Evolutionary conservation across 257 asterid genomes (phyloP), one percentile per base, ranked within the genome.

Genomic region (Echium plantagineum): DNA sequence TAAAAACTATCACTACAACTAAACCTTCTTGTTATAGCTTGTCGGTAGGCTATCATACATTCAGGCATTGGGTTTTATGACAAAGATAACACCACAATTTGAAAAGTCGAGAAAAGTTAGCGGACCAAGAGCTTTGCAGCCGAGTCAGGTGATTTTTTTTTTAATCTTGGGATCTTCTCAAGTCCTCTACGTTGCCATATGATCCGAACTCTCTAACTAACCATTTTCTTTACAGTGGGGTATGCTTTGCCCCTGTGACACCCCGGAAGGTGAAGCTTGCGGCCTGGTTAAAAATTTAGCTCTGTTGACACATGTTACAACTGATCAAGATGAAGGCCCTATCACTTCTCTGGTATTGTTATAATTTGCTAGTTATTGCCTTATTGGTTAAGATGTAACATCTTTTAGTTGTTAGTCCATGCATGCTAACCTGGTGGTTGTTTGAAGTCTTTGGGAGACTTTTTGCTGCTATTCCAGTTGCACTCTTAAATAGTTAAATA

Each of bases 191-290:
- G 15, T 58, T 51, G 10, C 66, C 19, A 35, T 35, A 9, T 12
- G 49, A 4, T 58, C 46, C 57, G 28, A 30, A 20, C 62, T 60
- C 58, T 59, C 56, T 52, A 52, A 59, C 53, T 64, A 67, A 73
- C 59, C 53, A 19, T 58, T 73, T 72, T 57, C 60, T 72, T 55
- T 66, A 32, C 85, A 90, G 98, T 91, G 96, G 95, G 98, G 98
- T 62, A 91, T 91, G 97, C 77, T 91, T 73, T 91, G 98, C 61
- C 98, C 98, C 31, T 88, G 98, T 75, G 98, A 91, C 75, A 91
- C 98, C 48, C 98, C 98, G 42, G 98, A 88, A 78, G 98, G 98
- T 71, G 98, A 91, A 86, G 66, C 94, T 57, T 91, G 98, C 74
- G 98, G 98, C 72, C 68, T 91, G 86, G 97, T 91, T 75, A 91